Base-by-base conservation (phyloP, 2,329 filamentous ascomycete genomes). In the Phaeosphaeria sp. region DNA sequence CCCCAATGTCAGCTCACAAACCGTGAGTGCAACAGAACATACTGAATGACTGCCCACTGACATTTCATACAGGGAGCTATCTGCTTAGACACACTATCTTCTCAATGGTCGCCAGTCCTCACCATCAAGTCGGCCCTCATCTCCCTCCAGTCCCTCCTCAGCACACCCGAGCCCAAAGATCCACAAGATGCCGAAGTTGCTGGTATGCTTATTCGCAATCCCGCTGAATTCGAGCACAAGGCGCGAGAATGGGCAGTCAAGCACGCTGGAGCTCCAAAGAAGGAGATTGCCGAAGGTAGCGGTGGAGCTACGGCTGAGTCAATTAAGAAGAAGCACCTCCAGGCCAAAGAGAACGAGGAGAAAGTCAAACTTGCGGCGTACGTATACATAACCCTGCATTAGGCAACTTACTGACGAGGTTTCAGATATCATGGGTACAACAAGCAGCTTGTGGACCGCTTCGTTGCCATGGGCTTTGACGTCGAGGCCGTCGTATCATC, bases 151-250 rank as follows among this genome's bases (percentile, higher is more conserved):
- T 94, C 93, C 66, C 87, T 99, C 18, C 90, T 99, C 71, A 92
- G 92, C 79, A 92, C 89, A 18, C 95, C 95, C 3, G 96, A 99
- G 76, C 94, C 95, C 0, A 96, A 94, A 70, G 95, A 99, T 66
- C 95, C 95, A 0, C 95, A 99, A 80, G 95, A 99, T 72, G 93
- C 93, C 41, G 92, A 97, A 77, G 95, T 98, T 1, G 95, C 95
- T 22, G 88, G 86, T 71, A 96, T 97, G 92, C 84, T 98, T 72
- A 83, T 96, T 58, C 85, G 89, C 2, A 86, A 91, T 47, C 92
- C 92, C 0, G 87, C 90, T 48, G 87, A 88, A 55, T 98, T 97
- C 71, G 88, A 91, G 54, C 84, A 87, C 63, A 89, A 90, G 64
- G 95, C 95, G 0, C 88, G 93, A 62, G 91, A 97, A 65, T 99